A percentile compares a stretch with the other conserved stretches of the same genome.
Conservation (phyloP, 495 filamentous ascomycete genomes). For the Podospora didyma region DNA sequence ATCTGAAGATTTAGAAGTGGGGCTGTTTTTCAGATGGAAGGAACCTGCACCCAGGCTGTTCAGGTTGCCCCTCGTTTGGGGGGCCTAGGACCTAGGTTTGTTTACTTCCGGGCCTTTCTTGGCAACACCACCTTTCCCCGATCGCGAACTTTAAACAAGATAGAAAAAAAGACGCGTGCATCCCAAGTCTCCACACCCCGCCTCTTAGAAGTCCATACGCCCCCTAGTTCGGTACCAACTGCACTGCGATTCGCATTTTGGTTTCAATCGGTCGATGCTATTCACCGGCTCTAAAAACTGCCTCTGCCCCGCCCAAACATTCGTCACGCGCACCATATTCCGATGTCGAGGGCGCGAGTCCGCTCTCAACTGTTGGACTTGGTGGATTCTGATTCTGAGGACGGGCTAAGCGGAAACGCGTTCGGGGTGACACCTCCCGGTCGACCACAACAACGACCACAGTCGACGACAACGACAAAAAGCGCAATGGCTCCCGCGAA, state of each 20-base stretch:
- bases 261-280: not conserved
- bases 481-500: slow-evolving; percentile 39
- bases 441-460: slow-evolving; percentile 1
- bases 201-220: not conserved
- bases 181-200: too few relatives aligned
- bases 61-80: too few relatives aligned
- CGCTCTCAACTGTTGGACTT: slow-evolving; percentile 55
- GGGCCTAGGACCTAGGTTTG: too few relatives aligned
- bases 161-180: not conserved
- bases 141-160: too few relatives aligned
- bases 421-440: slow-evolving; percentile 22
- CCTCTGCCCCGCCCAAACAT: not conserved
- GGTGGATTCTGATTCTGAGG: slow-evolving; percentile 66
- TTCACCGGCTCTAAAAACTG: too few relatives aligned
- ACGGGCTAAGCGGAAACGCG: slow-evolving; percentile 44
- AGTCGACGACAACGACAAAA: slow-evolving; percentile 2
- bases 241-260: too few relatives aligned
- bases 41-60: too few relatives aligned
- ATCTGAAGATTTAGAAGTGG: too few relatives aligned
- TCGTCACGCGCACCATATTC: not conserved
- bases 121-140: too few relatives aligned
- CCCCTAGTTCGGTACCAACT: slow-evolving; percentile 2
- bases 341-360: slow-evolving; percentile 34
- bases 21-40: too few relatives aligned
- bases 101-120: too few relatives aligned